These are phyloP conservation scores for Arthrobotrys iridis DNA, from an alignment of 2,329 filamentous ascomycete genomes.

Conservation along the genomic window DNA sequence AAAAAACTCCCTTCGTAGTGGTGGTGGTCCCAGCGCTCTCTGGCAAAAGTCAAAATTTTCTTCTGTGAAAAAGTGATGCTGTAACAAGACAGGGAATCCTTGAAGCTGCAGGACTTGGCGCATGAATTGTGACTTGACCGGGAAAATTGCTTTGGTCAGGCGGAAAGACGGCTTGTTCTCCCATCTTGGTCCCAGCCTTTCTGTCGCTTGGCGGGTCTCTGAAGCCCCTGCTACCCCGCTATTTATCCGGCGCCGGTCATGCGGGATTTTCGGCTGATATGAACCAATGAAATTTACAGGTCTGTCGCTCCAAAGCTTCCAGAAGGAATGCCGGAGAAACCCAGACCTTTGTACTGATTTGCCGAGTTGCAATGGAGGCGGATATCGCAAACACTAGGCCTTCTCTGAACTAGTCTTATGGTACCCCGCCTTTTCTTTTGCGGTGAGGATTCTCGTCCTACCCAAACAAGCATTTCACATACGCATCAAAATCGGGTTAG, in stretches of 20 bases:
- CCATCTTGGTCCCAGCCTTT: conserved; percentile 27
- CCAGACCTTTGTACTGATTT: background rate
- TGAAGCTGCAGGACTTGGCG: conserved; percentile 35
- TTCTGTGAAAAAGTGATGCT: conserved; percentile 11
- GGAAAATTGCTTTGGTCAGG: conserved; percentile 45
- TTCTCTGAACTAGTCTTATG: conserved; percentile 18
- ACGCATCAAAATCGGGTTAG: conserved; percentile 24
- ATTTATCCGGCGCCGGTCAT: conserved; percentile 55
- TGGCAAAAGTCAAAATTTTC: conserved; percentile 50
- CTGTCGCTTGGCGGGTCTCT: conserved; percentile 29
- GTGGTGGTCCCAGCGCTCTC: conserved; percentile 37
- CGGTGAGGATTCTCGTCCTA: conserved; percentile 10
- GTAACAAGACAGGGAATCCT: conserved; percentile 10
- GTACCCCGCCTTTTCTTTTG: conserved; percentile 42
- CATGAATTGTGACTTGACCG: conserved; percentile 25
- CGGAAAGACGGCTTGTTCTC: conserved; percentile 52
- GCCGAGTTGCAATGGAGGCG: background rate
- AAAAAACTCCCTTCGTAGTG: background rate
- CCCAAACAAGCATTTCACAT: conserved; percentile 8
- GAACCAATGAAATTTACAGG: conserved; percentile 22
- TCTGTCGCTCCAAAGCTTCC: conserved; percentile 37
- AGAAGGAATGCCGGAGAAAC: conserved; percentile 53
- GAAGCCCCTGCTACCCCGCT: conserved; percentile 44
- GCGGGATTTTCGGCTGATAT: conserved; percentile 54
- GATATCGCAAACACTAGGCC: background rate